phyloP scores from a whole-genome alignment of 768 basidiomycete genomes.

The Dictyophora rubrovolvata region DNA sequence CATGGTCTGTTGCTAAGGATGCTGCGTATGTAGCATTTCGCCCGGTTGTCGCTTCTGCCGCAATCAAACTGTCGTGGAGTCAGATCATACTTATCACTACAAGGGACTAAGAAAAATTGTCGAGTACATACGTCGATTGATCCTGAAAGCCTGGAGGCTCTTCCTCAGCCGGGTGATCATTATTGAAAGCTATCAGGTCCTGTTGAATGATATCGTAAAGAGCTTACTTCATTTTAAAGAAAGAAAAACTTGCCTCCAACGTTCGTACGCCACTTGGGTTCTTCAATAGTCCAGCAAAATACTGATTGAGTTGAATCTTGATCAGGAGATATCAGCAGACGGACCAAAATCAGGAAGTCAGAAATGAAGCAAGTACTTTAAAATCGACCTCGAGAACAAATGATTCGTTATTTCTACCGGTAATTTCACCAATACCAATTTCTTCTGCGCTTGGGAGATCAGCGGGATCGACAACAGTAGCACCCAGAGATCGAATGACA shows the following conservation, averaged over 20 bases:
- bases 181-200: constrained; percentile 15
- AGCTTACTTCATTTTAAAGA: background rate
- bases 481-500: constrained; percentile 31
- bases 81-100: background rate
- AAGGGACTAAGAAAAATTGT: background rate
- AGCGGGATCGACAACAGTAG: constrained; percentile 20
- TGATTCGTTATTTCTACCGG: constrained; percentile 14
- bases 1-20: constrained; percentile 34
- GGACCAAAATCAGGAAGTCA: background rate
- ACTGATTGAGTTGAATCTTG: constrained; percentile 14
- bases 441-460: constrained; percentile 24
- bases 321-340: no score
- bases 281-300: constrained; percentile 13
- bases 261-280: constrained; percentile 20
- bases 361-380: constrained; percentile 9
- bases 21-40: constrained; percentile 29
- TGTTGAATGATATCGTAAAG: background rate
- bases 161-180: constrained; percentile 13
- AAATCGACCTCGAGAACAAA: constrained; percentile 14
- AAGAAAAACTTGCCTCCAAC: constrained; percentile 5
- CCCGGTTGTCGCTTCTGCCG: constrained; percentile 13
- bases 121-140: constrained; percentile 8
- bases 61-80: constrained; percentile 5
- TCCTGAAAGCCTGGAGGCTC: constrained; percentile 8
- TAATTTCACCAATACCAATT: constrained; percentile 9